Evolutionary conservation across 805 yeast genomes (phyloP), one percentile per base, ranked within the genome.

Genomic region (Metschnikowia anglica): DNA sequence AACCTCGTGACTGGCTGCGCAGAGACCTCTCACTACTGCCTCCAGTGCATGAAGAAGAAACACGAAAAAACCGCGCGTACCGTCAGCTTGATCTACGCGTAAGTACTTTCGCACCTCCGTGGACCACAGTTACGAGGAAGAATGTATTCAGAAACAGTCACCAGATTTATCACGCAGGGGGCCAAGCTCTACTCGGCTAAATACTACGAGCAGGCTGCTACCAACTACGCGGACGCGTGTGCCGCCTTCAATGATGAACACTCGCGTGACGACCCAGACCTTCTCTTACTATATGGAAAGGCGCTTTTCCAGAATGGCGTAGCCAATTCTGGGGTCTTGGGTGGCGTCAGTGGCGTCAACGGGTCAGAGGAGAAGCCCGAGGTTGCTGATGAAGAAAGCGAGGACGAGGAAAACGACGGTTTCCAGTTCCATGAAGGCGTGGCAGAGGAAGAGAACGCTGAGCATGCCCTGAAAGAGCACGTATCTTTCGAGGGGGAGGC

Each of bases 281-380:
- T 88, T 51, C 68, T 89, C 54, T 80, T 75, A 51, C 62, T 85
- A 30, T 89, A 89, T 51, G 97, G 96, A 2, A 80, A 81, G 59
- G 81, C 96, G 0, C 63, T 90, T 27, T 89, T 83, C 64, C 85
- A 82, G 49, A 76, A 79, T 28, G 97, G 90, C 0, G 85, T 87
- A 7, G 67, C 79, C 15, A 83, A 77, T 34, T 80, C 88, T 2
- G 90, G 84, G 33, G 83, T 90, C 3, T 73, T 90, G 47, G 96
- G 95, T 13, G 54, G 47, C 32, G 43, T 48, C 2, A 41, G 46
- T 29, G 35, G 35, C 11, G 36, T 33, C 27, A 21, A n/a, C 38
- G 38, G 16, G 20, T 31, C 26, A 17, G 38, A 15, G 9, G 32
- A 41, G 10, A 16, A 32, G 2, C 31, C 41, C 5, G 44, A 41